Conservation (phyloP, 1,139 yeast genomes). For the Suhomyces coccinellae region DNA sequence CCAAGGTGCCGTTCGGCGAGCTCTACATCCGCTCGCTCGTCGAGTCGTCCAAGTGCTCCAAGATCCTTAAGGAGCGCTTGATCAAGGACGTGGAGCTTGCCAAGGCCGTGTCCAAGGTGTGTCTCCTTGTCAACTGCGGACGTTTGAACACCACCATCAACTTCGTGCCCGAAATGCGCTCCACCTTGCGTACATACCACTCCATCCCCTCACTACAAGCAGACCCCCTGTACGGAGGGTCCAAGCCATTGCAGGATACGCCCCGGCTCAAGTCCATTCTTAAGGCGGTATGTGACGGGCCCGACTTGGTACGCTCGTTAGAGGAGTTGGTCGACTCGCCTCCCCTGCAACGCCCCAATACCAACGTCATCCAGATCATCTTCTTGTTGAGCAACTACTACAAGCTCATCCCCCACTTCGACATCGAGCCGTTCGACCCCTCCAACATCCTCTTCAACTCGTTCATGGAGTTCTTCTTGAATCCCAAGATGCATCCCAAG, state of each 20-base stretch:
- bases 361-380: slow-evolving; percentile 66
- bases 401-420: slow-evolving; percentile 37
- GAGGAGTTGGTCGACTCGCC: slow-evolving; percentile 46
- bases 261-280: slow-evolving; percentile 88
- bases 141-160: slow-evolving; percentile 94
- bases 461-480: slow-evolving; percentile 68
- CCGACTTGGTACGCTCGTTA: slow-evolving; percentile 45
- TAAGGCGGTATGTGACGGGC: slow-evolving; percentile 69
- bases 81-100: slow-evolving; percentile 63
- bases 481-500: slow-evolving; percentile 50
- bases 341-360: slow-evolving; percentile 44
- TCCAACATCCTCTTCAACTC: slow-evolving; percentile 8
- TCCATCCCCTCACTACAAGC: slow-evolving; percentile 89
- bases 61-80: slow-evolving; percentile 75
- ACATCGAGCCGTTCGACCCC: slow-evolving; percentile 9
- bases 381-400: slow-evolving; percentile 72
- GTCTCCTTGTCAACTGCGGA: slow-evolving; percentile 86
- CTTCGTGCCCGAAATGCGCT: slow-evolving; percentile 95
- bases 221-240: slow-evolving; percentile 49
- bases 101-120: slow-evolving; percentile 75
- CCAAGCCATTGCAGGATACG: slow-evolving; percentile 89
- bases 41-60: slow-evolving; percentile 80
- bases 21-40: slow-evolving; percentile 81
- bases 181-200: slow-evolving; percentile 88
- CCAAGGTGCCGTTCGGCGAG: slow-evolving; percentile 76